Conservation (phyloP, 2,329 filamentous ascomycete species). For the Aspergillus pseudotamarii region DNA sequence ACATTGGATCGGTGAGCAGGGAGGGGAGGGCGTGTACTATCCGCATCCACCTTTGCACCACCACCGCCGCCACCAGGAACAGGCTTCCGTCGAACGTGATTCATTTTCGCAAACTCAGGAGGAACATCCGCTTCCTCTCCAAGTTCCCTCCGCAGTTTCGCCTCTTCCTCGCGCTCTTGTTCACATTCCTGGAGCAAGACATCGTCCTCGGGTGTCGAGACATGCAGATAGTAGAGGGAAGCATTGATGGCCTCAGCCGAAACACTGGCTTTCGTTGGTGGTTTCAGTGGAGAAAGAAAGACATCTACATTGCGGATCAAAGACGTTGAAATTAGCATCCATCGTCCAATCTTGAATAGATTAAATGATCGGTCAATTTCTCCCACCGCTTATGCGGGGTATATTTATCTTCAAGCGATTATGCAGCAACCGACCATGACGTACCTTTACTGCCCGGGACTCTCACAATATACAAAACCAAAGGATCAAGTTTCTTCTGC, state of each 20-base stretch:
- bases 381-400: constrained; percentile 14
- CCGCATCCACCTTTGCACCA: constrained; percentile 15
- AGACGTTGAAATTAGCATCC: constrained; percentile 15
- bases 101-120: constrained; percentile 37
- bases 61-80: constrained; percentile 28
- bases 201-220: constrained; percentile 65
- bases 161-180: constrained; percentile 36
- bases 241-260: constrained; percentile 83
- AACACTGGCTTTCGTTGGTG: constrained; percentile 78
- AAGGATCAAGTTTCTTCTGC: constrained; percentile 67
- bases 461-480: constrained; percentile 87
- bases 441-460: constrained; percentile 88
- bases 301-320: constrained; percentile 66
- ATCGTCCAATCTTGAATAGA: neutral
- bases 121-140: constrained; percentile 25
- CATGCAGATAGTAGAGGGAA: constrained; percentile 89
- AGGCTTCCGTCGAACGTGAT: constrained; percentile 44
- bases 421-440: constrained; percentile 9
- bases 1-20: constrained; percentile 23
- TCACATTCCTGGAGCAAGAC: constrained; percentile 43
- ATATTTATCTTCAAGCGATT: neutral
- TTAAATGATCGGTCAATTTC: neutral
- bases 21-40: constrained; percentile 17
- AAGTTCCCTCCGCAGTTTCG: constrained; percentile 28
- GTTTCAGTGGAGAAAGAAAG: constrained; percentile 88